A percentile compares a stretch with the other conserved stretches of the same genome.
phyloP scores from a whole-genome alignment of 208 protist genomes.

The Blechomonas ayalai region DNA sequence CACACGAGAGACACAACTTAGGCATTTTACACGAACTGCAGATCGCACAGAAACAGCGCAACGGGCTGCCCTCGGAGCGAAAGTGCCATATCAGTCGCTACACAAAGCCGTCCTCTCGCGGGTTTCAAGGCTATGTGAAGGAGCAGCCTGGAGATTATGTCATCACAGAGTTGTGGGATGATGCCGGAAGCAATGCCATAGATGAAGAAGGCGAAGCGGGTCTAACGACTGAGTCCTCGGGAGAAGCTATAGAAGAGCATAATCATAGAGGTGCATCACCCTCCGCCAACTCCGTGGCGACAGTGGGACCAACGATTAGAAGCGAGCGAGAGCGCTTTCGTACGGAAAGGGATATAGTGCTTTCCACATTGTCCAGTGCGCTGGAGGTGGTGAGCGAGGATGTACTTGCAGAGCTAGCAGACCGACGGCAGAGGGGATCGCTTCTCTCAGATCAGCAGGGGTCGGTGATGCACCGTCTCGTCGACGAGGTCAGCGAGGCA shows the following conservation, averaged over 20 bases:
- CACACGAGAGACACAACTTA: conserved; percentile 77
- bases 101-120: conserved; percentile 62
- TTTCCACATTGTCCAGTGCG: conserved; percentile 36
- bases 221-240: not conserved
- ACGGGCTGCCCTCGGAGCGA: conserved; percentile 49
- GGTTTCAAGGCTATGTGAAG: conserved; percentile 82
- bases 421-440: conserved; percentile 40
- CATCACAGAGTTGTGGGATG: conserved; percentile 60
- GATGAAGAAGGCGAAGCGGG: not conserved
- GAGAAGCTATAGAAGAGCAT: not conserved
- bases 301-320: conserved; percentile 2
- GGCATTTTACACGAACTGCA: conserved; percentile 79
- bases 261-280: not conserved
- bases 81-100: conserved; percentile 75
- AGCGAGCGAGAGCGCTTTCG: conserved; percentile 28
- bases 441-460: conserved; percentile 39
- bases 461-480: conserved; percentile 46
- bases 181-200: not conserved
- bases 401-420: conserved; percentile 32
- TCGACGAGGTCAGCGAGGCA: conserved; percentile 46
- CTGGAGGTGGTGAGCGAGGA: conserved; percentile 46
- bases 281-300: not conserved
- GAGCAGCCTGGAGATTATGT: conserved; percentile 59
- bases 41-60: conserved; percentile 57
- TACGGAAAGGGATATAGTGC: conserved; percentile 25